Evolutionary conservation across 2,329 filamentous ascomycete species (phyloP).

Genomic region (Domatiomyces catenatus): DNA sequence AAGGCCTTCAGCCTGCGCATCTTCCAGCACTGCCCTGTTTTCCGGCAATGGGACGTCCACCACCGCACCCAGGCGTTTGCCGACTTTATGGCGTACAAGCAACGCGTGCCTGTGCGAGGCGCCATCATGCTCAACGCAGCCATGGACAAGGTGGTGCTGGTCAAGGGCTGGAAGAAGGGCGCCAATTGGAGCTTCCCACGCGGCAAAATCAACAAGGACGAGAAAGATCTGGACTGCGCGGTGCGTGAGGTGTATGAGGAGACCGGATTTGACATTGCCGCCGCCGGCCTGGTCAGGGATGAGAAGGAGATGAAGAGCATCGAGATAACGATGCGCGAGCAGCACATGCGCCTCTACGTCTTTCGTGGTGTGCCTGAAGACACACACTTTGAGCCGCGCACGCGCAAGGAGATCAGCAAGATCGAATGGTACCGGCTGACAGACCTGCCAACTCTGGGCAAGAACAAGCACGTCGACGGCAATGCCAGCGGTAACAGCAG

Average conservation of each 20-base stretch:
- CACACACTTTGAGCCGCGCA: slow-evolving; percentile 74
- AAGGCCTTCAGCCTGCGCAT: slow-evolving; percentile 77
- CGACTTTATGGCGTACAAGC: slow-evolving; percentile 89
- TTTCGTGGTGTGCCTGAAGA: slow-evolving; percentile 80
- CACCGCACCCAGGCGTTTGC: slow-evolving; percentile 73
- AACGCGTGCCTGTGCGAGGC: slow-evolving; percentile 78
- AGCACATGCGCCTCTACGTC: slow-evolving; percentile 83
- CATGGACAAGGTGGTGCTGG: slow-evolving; percentile 89
- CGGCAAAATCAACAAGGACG: slow-evolving; percentile 96
- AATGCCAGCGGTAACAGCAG: slow-evolving; percentile 19
- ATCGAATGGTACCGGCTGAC: slow-evolving; percentile 89
- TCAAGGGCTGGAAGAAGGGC: slow-evolving; percentile 95
- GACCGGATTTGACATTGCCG: slow-evolving; percentile 70
- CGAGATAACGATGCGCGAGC: slow-evolving; percentile 76
- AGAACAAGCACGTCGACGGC: slow-evolving; percentile 50
- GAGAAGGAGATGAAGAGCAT: slow-evolving; percentile 65
- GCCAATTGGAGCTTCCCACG: slow-evolving; percentile 93
- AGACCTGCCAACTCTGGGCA: slow-evolving; percentile 68
- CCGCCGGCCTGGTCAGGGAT: slow-evolving; percentile 59
- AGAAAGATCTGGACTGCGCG: slow-evolving; percentile 84
- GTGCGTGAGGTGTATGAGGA: slow-evolving; percentile 92
- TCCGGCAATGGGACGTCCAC: slow-evolving; percentile 63
- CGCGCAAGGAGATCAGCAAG: slow-evolving; percentile 92
- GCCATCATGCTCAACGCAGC: slow-evolving; percentile 81
- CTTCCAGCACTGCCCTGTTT: slow-evolving; percentile 83